Conservation (phyloP, 345 rosid genomes). For the Camelina neglecta region DNA sequence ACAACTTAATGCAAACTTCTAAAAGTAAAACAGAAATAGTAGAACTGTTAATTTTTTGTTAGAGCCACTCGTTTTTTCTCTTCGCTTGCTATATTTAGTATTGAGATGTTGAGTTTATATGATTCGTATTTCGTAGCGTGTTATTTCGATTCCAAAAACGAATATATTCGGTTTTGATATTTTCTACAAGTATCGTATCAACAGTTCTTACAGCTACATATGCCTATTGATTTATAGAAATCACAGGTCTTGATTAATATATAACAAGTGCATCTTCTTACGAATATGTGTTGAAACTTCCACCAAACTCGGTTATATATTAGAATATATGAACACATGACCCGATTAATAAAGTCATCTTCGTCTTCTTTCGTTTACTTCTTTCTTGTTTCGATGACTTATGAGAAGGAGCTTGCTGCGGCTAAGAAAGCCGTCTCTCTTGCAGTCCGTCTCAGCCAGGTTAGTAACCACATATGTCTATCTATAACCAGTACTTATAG, state of each 20-base stretch:
- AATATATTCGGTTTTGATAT: neutral
- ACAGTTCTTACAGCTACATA: neutral
- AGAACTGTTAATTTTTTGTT: slow-evolving; percentile 25
- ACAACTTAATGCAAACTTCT: slow-evolving; percentile 37
- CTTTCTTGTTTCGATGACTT: slow-evolving; percentile 15
- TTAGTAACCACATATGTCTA: neutral
- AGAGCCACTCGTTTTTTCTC: neutral
- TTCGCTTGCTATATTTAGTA: slow-evolving; percentile 32
- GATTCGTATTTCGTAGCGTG: neutral
- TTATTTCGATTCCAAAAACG: slow-evolving; percentile 10
- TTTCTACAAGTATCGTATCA: neutral
- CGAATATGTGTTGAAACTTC: neutral
- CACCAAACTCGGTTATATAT: slow-evolving; percentile 2
- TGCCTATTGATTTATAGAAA: neutral
- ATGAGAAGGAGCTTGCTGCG: slow-evolving; percentile 40
- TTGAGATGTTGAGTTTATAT: neutral
- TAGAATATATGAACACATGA: no score
- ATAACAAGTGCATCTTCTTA: neutral
- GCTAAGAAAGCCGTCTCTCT: slow-evolving; percentile 72
- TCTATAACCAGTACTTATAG: neutral
- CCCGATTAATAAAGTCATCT: neutral
- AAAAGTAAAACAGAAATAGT: slow-evolving; percentile 27
- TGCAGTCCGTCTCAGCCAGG: slow-evolving; percentile 88
- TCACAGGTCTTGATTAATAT: neutral
- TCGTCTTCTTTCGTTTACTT: neutral